Evolutionary conservation across 2,329 filamentous ascomycete genomes (phyloP), one percentile per base, ranked within the genome.

Genomic region (Verticillium isaacii): DNA sequence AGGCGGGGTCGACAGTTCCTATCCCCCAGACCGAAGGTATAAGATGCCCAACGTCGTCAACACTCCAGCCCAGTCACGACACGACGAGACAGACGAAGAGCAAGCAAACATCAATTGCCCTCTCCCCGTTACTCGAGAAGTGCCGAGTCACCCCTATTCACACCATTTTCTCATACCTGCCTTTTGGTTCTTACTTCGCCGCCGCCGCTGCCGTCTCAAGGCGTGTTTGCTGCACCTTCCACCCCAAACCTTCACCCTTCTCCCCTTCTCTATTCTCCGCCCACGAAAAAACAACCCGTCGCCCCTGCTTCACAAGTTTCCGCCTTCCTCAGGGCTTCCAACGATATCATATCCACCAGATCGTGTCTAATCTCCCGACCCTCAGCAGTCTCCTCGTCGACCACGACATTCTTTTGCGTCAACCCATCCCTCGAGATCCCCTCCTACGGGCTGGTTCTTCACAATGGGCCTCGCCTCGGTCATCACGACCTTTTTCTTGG

Each of bases 391-490:
- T 23, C 50, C 14, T 34, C 25, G 14, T 15, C 25, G 23, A 56
- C 25, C 37, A 56, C 41, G 39, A 19, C 14, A 25, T 19, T 60
- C 57, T 15, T 60, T 63, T 11, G 39, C 32, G 61, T 37, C 64
- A 59, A 29, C 56, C 62, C 58, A 37, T 39, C 32, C 50, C 17
- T 60, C 50, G 56, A 62, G 37, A 61, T 64, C 64, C 68, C 68
- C 65, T 56, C 61, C 63, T 60, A 62, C 62, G 68, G 71, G 69
- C 70, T 74, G 73, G 72, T 68, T 72, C 71, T 63, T 70, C 70
- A 75, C 71, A 68, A 81, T 80, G 79, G 78, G 78, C 62, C 73
- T 82, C 61, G 73, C 77, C 57, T 75, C 74, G 59, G 64, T 80
- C 64, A 64, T 80, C 63, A 75, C 78, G 60, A 71, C 77, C 62